A percentile compares a stretch with the other conserved stretches of the same genome.
Evolutionary conservation across 139 green algal genomes (phyloP).

Genomic region (Picocystis salinarum): DNA sequence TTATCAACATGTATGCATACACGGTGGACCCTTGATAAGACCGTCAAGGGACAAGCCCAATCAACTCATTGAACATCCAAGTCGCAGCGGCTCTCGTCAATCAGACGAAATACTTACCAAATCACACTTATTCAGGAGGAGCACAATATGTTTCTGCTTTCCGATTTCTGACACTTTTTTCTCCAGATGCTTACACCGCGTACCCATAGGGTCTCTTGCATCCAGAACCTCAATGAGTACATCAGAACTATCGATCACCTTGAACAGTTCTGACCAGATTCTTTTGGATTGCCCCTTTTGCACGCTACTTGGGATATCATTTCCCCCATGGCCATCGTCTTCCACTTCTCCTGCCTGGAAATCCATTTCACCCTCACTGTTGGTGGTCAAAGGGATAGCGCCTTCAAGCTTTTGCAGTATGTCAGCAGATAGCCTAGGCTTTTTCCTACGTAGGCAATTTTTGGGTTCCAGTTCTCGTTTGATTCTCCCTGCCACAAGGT

Average conservation of each 20-base stretch:
- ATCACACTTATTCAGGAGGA: conserved; percentile 94
- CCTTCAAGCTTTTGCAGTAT: too few relatives aligned
- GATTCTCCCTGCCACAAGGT: too few relatives aligned
- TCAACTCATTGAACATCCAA: conserved; percentile 47
- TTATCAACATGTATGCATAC: conserved; percentile 16
- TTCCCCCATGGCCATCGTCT: too few relatives aligned
- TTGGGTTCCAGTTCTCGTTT: too few relatives aligned
- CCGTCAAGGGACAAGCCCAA: too few relatives aligned
- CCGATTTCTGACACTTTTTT: conserved; percentile 72
- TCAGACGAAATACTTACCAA: neutral
- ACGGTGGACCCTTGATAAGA: too few relatives aligned
- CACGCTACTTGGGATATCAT: too few relatives aligned
- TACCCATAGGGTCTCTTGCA: conserved; percentile 84
- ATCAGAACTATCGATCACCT: conserved; percentile 89
- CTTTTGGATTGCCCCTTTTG: conserved; percentile 89
- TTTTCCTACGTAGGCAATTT: too few relatives aligned
- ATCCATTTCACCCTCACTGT: too few relatives aligned
- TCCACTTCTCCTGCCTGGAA: too few relatives aligned
- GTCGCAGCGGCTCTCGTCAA: conserved; percentile 15
- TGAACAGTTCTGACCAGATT: conserved; percentile 99
- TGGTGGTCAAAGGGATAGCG: too few relatives aligned
- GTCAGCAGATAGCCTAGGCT: too few relatives aligned
- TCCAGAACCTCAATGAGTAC: conserved; percentile 97
- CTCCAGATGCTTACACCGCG: conserved; percentile 81
- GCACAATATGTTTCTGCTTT: conserved; percentile 88